These are phyloP conservation scores for Suillus subalutaceus DNA, from an alignment of 768 basidiomycete genomes.

Conservation along the genomic window DNA sequence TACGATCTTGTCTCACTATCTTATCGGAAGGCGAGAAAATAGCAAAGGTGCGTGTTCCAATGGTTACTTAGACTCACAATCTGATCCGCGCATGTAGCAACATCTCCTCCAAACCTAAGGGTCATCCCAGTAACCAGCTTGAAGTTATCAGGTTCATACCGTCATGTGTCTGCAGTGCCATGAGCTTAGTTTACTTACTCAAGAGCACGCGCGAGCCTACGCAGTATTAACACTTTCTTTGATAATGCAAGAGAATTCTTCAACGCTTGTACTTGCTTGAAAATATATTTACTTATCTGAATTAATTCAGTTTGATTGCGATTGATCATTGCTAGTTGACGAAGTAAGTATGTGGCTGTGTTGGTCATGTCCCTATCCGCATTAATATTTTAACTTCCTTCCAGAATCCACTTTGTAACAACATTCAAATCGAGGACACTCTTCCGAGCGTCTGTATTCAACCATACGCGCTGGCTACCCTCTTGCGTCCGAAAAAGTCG, in stretches of 20 bases:
- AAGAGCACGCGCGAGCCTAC: not conserved
- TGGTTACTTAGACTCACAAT: not conserved
- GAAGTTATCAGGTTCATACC: not conserved
- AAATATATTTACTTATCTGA: not conserved
- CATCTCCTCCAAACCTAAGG: not conserved
- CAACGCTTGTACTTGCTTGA: not conserved
- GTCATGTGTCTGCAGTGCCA: not conserved
- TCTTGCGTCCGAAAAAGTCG: not conserved
- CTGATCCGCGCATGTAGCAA: not conserved
- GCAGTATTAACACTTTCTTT: no score
- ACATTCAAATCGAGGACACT: not conserved
- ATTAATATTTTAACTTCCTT: not conserved
- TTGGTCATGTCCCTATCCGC: not conserved
- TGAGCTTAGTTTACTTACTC: no score
- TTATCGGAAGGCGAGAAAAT: not conserved
- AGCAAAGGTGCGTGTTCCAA: not conserved
- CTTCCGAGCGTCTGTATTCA: not conserved
- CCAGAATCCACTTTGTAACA: not conserved
- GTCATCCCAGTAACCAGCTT: not conserved
- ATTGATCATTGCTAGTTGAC: no score
- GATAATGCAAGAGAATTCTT: not conserved
- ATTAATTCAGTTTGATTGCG: not conserved
- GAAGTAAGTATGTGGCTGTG: constrained; percentile 8
- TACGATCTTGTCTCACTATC: not conserved
- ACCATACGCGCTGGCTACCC: not conserved